These are phyloP conservation scores for Aspergillus novoparasiticus DNA, from an alignment of 2,329 filamentous ascomycete genomes.

Conservation along the genomic window DNA sequence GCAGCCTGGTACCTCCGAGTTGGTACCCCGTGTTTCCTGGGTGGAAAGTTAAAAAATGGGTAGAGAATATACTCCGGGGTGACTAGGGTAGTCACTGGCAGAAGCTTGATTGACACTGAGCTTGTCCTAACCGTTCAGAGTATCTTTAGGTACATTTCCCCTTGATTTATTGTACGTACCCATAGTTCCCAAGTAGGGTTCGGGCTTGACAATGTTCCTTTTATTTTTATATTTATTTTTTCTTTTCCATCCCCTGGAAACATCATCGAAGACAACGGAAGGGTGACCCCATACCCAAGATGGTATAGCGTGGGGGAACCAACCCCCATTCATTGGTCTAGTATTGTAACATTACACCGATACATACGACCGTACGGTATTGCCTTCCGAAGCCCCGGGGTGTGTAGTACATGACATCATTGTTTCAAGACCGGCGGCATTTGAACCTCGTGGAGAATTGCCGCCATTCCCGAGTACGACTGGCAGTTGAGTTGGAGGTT, in stretches of 20 bases:
- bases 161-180: not conserved
- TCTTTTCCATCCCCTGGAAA: not conserved
- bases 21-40: not conserved
- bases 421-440: not conserved
- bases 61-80: not conserved
- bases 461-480: not conserved
- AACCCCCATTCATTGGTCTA: not conserved
- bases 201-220: not conserved
- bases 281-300: not conserved
- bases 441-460: not conserved
- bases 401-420: constrained; percentile 3
- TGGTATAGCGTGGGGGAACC: constrained; percentile 10
- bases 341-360: constrained; percentile 1
- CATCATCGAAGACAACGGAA: constrained; percentile 5
- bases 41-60: not conserved
- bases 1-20: not conserved
- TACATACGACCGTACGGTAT: not conserved
- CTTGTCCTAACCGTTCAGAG: not conserved
- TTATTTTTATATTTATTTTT: not conserved
- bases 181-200: not conserved
- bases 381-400: not conserved
- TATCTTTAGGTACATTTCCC: not conserved
- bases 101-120: not conserved
- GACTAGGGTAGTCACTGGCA: not conserved
- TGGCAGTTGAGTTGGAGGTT: not conserved